Evolutionary conservation across 2,329 filamentous ascomycete genomes (phyloP).

Genomic region (Scleromitrula shiraiana): DNA sequence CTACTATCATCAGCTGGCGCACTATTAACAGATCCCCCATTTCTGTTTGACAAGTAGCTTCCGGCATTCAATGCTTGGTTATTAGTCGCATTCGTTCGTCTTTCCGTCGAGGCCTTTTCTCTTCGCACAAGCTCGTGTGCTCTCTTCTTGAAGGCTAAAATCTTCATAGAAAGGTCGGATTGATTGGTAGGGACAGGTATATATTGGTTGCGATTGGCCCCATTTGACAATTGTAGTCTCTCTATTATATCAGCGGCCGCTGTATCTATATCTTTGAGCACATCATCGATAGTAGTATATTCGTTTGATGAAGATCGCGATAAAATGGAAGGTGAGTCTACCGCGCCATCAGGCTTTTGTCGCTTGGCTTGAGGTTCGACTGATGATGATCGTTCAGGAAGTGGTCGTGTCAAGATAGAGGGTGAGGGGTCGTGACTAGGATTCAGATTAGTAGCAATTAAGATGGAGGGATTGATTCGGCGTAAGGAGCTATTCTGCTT

Average conservation of each 20-base stretch:
- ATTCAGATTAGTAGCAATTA: constrained; percentile 19
- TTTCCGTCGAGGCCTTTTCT: constrained; percentile 46
- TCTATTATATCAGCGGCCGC: constrained; percentile 41
- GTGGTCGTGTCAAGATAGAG: constrained; percentile 46
- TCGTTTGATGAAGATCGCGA: constrained; percentile 32
- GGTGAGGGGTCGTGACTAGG: constrained; percentile 46
- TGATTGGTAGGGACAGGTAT: constrained; percentile 16
- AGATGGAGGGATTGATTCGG: constrained; percentile 8
- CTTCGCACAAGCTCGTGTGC: constrained; percentile 55
- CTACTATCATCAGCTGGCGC: constrained; percentile 37
- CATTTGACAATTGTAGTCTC: constrained; percentile 37
- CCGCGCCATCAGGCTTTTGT: constrained; percentile 45
- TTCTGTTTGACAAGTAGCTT: constrained; percentile 14
- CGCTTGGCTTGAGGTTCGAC: constrained; percentile 52
- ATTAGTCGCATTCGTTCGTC: constrained; percentile 29
- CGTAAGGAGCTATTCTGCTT: constrained; percentile 8
- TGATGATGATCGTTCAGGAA: constrained; percentile 37
- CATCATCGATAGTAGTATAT: constrained; percentile 56
- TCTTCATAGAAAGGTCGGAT: constrained; percentile 22
- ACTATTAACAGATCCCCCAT: constrained; percentile 12
- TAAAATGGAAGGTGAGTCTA: constrained; percentile 36
- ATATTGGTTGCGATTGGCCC: constrained; percentile 20
- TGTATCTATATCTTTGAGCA: constrained; percentile 49
- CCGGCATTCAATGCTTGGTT: constrained; percentile 9
- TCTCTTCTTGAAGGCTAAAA: constrained; percentile 47